Conservation (phyloP, 129 eudicot genomes). For the Flaveria robusta region DNA sequence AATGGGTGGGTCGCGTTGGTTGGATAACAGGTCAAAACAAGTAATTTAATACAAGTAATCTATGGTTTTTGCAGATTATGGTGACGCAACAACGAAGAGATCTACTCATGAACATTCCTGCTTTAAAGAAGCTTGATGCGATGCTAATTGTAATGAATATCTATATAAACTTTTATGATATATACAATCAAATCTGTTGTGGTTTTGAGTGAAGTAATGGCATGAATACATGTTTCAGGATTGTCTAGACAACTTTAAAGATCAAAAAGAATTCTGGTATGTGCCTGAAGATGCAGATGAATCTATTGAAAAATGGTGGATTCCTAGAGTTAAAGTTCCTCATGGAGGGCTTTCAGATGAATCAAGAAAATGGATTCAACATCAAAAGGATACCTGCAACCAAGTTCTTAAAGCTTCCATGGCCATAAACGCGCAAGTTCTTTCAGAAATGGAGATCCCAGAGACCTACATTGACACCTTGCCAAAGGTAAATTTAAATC, state of each 20-base stretch:
- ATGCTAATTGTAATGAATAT: conserved; percentile 70
- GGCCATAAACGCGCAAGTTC: conserved; percentile 80
- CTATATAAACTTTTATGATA: not conserved
- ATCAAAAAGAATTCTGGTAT: conserved; percentile 59
- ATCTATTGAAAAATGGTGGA: conserved; percentile 78
- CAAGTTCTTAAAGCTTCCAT: conserved; percentile 89
- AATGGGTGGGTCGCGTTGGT: not conserved
- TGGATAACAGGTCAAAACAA: not conserved
- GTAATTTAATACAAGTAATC: not conserved
- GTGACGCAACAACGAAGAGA: conserved; percentile 77
- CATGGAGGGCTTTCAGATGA: conserved; percentile 68
- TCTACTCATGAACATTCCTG: conserved; percentile 74
- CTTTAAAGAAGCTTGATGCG: conserved; percentile 70
- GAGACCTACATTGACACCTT: conserved; percentile 70
- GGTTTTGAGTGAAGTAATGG: conserved; percentile 6
- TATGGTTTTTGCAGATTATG: conserved; percentile 63
- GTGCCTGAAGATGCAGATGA: conserved; percentile 69
- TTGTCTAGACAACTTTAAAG: conserved; percentile 64
- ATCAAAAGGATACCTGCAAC: conserved; percentile 73
- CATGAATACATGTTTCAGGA: conserved; percentile 46
- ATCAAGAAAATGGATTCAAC: conserved; percentile 58
- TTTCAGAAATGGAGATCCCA: conserved; percentile 84
- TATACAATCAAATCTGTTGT: not conserved
- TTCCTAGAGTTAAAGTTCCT: conserved; percentile 66
- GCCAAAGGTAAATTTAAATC: conserved; percentile 41